A percentile compares a stretch with the other conserved stretches of the same genome.
Conservation (phyloP, 306 rosid genomes). For the Elaeagnus macrophylla region DNA sequence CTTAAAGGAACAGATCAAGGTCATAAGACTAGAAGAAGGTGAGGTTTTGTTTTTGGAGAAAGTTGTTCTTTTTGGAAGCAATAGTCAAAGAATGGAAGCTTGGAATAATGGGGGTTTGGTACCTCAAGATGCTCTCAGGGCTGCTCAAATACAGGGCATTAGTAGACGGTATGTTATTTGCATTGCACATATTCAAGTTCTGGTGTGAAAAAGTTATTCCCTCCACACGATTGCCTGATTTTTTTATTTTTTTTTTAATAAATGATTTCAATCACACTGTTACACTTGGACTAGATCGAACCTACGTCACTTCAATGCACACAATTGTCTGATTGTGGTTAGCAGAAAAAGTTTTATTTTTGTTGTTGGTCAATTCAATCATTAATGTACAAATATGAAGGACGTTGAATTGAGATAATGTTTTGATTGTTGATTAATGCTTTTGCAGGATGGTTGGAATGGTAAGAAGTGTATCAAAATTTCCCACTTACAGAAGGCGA, state of each 20-base stretch:
- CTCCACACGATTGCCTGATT: no score
- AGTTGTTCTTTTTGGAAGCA: constrained; percentile 51
- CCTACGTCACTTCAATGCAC: no score
- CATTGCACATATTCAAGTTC: not conserved
- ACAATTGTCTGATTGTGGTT: no score
- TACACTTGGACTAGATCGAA: no score
- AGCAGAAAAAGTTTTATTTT: no score
- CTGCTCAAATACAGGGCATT: constrained; percentile 79
- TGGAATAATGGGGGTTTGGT: constrained; percentile 49
- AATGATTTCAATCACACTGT: no score
- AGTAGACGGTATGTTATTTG: constrained; percentile 50
- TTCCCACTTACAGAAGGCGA: constrained; percentile 69
- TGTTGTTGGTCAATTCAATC: no score
- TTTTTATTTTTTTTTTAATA: no score
- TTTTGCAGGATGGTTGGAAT: constrained; percentile 73
- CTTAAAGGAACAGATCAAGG: constrained; percentile 73
- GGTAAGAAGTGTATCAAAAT: constrained; percentile 49
- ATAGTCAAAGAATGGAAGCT: constrained; percentile 37
- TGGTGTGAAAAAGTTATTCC: no score
- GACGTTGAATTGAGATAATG: not conserved
- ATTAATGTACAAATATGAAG: not conserved
- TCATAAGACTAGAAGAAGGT: constrained; percentile 40
- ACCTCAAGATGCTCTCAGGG: constrained; percentile 50
- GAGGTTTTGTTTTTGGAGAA: constrained; percentile 69
- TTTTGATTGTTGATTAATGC: constrained; percentile 3